phyloP scores from a whole-genome alignment of 768 basidiomycete genomes.

The Russula lepida region DNA sequence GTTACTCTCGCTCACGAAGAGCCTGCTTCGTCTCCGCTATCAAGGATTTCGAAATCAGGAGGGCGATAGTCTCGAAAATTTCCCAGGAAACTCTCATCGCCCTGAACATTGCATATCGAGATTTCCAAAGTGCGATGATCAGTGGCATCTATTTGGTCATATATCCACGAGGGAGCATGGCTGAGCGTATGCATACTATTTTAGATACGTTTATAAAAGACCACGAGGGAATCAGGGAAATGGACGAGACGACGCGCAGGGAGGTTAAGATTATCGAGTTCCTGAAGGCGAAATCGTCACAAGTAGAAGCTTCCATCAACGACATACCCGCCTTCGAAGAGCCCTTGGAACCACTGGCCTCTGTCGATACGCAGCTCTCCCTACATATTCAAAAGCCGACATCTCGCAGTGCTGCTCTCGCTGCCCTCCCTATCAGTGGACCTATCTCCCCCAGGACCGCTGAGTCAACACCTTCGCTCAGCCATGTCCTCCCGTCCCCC shows the following conservation, averaged over 20 bases:
- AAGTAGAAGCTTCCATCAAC: constrained; percentile 26
- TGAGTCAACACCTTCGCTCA: constrained; percentile 29
- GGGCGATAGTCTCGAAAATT: constrained; percentile 52
- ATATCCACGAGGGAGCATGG: constrained; percentile 63
- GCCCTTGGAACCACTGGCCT: constrained; percentile 5
- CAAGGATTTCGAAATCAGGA: constrained; percentile 75
- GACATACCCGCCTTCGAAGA: constrained; percentile 5
- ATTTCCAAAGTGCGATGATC: constrained; percentile 87
- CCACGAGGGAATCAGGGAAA: constrained; percentile 48
- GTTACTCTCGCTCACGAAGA: constrained; percentile 68
- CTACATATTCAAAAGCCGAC: constrained; percentile 19
- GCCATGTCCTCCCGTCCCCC: constrained; percentile 38
- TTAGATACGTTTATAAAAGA: constrained; percentile 71
- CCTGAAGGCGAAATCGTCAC: constrained; percentile 58
- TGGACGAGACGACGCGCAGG: constrained; percentile 75
- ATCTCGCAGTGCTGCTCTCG: constrained; percentile 23
- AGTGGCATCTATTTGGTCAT: constrained; percentile 80
- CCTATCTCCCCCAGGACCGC: constrained; percentile 13
- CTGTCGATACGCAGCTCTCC: constrained; percentile 11
- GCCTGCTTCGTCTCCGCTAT: constrained; percentile 91
- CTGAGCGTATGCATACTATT: constrained; percentile 66
- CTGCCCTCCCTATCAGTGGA: constrained; percentile 9
- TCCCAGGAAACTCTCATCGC: constrained; percentile 59
- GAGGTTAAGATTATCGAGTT: constrained; percentile 84
- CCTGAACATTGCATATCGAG: constrained; percentile 73